Conservation (phyloP, 345 rosid genomes). For the Citrus cavaleriei region DNA sequence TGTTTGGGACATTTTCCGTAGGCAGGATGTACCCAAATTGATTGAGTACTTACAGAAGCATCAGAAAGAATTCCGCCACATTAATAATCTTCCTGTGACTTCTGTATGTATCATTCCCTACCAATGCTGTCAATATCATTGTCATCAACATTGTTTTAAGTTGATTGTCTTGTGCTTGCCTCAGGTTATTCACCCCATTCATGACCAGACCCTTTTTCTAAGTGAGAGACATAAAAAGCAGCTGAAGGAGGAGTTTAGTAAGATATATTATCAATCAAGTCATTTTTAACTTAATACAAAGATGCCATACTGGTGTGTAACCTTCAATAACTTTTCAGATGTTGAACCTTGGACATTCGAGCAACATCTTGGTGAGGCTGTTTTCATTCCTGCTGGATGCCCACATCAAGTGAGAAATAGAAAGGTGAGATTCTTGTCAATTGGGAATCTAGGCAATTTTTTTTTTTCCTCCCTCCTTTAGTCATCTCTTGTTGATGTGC, state of each 20-base stretch:
- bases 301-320: conserved; percentile 1
- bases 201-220: conserved; percentile 51
- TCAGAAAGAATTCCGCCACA: conserved; percentile 36
- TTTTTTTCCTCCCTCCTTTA: not conserved
- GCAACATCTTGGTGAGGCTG: conserved; percentile 59
- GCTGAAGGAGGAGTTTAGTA: conserved; percentile 62
- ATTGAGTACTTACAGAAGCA: conserved; percentile 41
- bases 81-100: conserved; percentile 33
- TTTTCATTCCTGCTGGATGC: conserved; percentile 60
- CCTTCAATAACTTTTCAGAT: conserved; percentile 26
- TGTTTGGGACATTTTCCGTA: conserved; percentile 58
- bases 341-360: conserved; percentile 64
- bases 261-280: conserved; percentile 8
- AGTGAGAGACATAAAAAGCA: conserved; percentile 47
- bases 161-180: conserved; percentile 12
- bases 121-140: not conserved
- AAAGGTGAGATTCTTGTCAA: conserved; percentile 28
- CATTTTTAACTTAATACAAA: not conserved
- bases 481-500: not conserved
- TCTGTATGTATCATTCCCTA: conserved; percentile 33
- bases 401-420: conserved; percentile 66
- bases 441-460: not conserved
- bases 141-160: not conserved
- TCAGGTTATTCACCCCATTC: conserved; percentile 58
- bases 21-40: conserved; percentile 55